phyloP scores from a whole-genome alignment of 2,329 filamentous ascomycete genomes.

The Clarireedia paspali region DNA sequence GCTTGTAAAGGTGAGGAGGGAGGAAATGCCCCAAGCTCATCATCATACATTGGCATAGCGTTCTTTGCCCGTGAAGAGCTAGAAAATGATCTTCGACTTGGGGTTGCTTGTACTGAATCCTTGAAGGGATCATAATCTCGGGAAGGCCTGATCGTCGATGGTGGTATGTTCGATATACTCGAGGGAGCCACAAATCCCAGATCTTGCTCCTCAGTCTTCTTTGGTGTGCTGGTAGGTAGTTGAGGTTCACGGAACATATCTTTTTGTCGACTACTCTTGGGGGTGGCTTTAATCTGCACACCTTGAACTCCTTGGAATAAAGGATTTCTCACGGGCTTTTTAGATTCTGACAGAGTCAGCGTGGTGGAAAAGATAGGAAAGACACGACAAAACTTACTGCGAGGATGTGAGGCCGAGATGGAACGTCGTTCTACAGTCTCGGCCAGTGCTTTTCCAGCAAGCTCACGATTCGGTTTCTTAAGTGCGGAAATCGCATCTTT shows the following conservation, averaged over 20 bases:
- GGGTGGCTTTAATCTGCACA: slow-evolving; percentile 30
- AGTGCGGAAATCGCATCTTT: slow-evolving; percentile 66
- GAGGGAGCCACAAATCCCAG: slow-evolving; percentile 18
- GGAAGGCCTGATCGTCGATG: slow-evolving; percentile 18
- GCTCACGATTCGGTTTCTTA: slow-evolving; percentile 66
- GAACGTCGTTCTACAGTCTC: slow-evolving; percentile 59
- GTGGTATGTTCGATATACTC: slow-evolving; percentile 24
- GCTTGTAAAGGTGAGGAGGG: slow-evolving; percentile 23
- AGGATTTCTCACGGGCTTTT: slow-evolving; percentile 39
- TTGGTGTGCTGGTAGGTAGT: slow-evolving; percentile 1
- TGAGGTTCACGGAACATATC: slow-evolving; percentile 19
- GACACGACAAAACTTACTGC: slow-evolving; percentile 38
- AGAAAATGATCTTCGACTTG: slow-evolving; percentile 19
- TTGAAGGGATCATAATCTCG: slow-evolving; percentile 16
- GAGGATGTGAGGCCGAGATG: slow-evolving; percentile 37
- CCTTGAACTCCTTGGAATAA: slow-evolving; percentile 27
- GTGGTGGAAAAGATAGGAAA: slow-evolving; percentile 21
- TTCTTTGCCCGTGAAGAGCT: neutral
- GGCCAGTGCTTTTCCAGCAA: slow-evolving; percentile 58
- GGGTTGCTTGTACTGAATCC: slow-evolving; percentile 25
- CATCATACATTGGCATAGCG: neutral
- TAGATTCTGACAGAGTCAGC: slow-evolving; percentile 37
- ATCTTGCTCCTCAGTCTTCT: slow-evolving; percentile 11
- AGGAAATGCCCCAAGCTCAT: slow-evolving; percentile 11
- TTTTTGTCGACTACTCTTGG: slow-evolving; percentile 25